phyloP scores from a whole-genome alignment of 1,284 basidiomycete genomes.

The Neonothopanus nambi region DNA sequence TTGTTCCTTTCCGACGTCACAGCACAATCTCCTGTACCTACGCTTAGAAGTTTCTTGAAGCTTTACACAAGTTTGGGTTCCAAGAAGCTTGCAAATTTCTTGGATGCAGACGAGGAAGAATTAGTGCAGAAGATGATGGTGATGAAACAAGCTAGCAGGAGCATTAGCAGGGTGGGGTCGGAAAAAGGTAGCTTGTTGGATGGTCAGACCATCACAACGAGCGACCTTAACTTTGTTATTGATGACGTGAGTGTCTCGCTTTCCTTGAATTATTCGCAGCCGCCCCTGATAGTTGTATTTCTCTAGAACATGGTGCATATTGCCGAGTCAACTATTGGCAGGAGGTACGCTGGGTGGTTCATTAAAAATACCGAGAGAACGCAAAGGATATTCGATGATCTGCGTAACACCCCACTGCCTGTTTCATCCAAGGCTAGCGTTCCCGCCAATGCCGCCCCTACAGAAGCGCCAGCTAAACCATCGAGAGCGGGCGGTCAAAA shows the following conservation, averaged over 20 bases:
- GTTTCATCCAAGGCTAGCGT: slow-evolving; percentile 24
- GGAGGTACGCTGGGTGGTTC: slow-evolving; percentile 96
- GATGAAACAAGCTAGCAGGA: slow-evolving; percentile 86
- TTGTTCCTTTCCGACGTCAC: slow-evolving; percentile 84
- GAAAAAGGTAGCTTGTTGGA: slow-evolving; percentile 71
- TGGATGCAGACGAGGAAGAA: slow-evolving; percentile 90
- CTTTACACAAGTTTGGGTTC: slow-evolving; percentile 94
- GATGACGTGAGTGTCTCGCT: slow-evolving; percentile 66
- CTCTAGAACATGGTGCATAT: slow-evolving; percentile 92
- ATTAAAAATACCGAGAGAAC: slow-evolving; percentile 93
- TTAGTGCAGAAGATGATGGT: slow-evolving; percentile 97
- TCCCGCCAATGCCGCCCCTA: slow-evolving; percentile 19
- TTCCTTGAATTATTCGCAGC: slow-evolving; percentile 1
- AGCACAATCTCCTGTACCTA: slow-evolving; percentile 79
- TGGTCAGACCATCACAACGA: slow-evolving; percentile 86
- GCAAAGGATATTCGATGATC: slow-evolving; percentile 79
- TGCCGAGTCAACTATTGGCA: slow-evolving; percentile 88
- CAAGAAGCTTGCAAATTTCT: slow-evolving; percentile 88
- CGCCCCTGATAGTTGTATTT: no score
- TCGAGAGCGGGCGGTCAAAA: slow-evolving; percentile 37
- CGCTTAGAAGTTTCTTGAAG: slow-evolving; percentile 90
- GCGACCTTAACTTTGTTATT: slow-evolving; percentile 95
- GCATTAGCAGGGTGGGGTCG: slow-evolving; percentile 58
- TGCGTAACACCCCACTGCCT: slow-evolving; percentile 64
- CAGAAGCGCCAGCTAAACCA: slow-evolving; percentile 23